phyloP scores from a whole-genome alignment of 2,329 filamentous ascomycete genomes.

The Alternaria sp. region DNA sequence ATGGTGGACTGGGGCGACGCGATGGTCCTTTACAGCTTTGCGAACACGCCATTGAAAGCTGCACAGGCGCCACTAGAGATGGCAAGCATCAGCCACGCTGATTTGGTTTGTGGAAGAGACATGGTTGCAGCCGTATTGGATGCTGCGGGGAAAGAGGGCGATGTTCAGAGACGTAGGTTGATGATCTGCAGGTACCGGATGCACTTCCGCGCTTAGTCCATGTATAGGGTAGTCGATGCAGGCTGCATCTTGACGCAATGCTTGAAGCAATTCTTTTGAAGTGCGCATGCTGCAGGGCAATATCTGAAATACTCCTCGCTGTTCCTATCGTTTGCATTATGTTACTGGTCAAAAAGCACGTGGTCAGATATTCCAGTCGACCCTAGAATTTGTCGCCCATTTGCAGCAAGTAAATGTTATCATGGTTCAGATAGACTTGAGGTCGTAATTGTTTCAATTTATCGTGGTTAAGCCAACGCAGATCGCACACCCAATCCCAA shows the following conservation, averaged over 20 bases:
- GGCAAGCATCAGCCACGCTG: constrained; percentile 68
- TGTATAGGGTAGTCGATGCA: constrained; percentile 15
- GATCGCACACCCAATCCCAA: constrained; percentile 7
- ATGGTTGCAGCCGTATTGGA: constrained; percentile 24
- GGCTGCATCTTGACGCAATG: constrained; percentile 8
- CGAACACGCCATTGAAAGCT: constrained; percentile 83
- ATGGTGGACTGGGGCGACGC: constrained; percentile 1
- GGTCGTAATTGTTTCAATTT: constrained; percentile 14
- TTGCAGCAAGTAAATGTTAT: background rate
- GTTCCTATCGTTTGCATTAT: background rate
- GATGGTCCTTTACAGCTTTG: constrained; percentile 70
- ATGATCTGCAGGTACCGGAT: constrained; percentile 30
- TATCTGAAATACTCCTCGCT: background rate
- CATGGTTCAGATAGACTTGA: background rate
- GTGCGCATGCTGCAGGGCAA: background rate
- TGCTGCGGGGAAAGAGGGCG: constrained; percentile 9
- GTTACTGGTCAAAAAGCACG: background rate
- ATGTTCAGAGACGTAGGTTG: constrained; percentile 13
- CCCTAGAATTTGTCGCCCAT: background rate
- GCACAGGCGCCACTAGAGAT: constrained; percentile 79
- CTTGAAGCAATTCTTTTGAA: background rate
- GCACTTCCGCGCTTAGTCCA: constrained; percentile 32
- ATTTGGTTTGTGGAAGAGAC: constrained; percentile 34
- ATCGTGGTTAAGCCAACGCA: background rate
- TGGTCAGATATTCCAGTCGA: background rate